These are phyloP conservation scores for Rhynchosporium graminicola DNA, from an alignment of 2,329 filamentous ascomycete genomes.

Conservation along the genomic window DNA sequence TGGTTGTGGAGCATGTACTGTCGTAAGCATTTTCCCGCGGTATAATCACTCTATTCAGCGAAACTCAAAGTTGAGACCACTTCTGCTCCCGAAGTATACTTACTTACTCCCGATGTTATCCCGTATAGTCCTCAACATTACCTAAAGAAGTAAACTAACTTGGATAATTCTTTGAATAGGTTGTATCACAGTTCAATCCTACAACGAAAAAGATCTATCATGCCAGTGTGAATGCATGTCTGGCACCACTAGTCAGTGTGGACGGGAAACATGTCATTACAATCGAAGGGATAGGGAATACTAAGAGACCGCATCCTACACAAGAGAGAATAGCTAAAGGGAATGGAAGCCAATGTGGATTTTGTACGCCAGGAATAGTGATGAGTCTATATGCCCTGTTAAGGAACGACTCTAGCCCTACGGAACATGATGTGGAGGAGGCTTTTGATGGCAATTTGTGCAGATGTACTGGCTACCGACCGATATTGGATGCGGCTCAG, in stretches of 20 bases:
- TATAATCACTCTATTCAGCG: too few species aligned
- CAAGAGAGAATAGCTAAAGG: slow-evolving; percentile 90
- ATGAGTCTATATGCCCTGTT: slow-evolving; percentile 96
- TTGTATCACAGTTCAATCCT: slow-evolving; percentile 90
- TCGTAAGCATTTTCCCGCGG: slow-evolving; percentile 47
- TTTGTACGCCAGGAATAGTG: slow-evolving; percentile 96
- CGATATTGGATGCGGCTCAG: slow-evolving; percentile 91
- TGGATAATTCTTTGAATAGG: too few species aligned
- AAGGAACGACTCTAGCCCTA: slow-evolving; percentile 77
- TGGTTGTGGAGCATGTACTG: slow-evolving; percentile 93
- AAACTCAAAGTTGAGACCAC: too few species aligned
- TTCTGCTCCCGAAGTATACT: too few species aligned
- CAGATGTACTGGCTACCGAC: slow-evolving; percentile 89
- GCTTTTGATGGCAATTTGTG: slow-evolving; percentile 97
- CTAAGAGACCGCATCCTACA: slow-evolving; percentile 80
- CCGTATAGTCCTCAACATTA: too few species aligned
- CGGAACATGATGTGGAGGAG: slow-evolving; percentile 85
- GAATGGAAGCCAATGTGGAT: slow-evolving; percentile 89
- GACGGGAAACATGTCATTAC: slow-evolving; percentile 99
- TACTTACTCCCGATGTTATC: too few species aligned
- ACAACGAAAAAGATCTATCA: slow-evolving; percentile 87
- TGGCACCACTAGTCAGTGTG: slow-evolving; percentile 87
- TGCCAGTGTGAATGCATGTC: slow-evolving; percentile 92
- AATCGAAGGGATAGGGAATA: slow-evolving; percentile 90
- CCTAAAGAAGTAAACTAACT: too few species aligned